Percentiles rank a stretch among this genome's conserved stretches.
Evolutionary conservation across 2,329 filamentous ascomycete genomes (phyloP).

Genomic region (Curvularia eragrostidis): DNA sequence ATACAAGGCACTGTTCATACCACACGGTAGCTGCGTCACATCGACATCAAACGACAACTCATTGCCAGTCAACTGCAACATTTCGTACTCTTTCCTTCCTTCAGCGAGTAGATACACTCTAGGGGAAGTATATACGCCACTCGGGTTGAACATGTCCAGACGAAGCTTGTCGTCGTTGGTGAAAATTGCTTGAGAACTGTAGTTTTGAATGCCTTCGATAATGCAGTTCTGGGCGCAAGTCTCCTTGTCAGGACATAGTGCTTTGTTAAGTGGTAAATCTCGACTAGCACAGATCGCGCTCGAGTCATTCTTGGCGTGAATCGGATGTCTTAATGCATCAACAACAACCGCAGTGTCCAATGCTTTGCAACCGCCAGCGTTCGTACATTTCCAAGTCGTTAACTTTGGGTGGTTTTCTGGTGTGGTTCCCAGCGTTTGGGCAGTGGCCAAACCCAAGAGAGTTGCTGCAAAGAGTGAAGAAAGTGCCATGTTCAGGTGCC

Average conservation of each 20-base stretch:
- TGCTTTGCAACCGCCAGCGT: constrained; percentile 56
- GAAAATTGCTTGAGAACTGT: constrained; percentile 61
- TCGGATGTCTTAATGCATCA: constrained; percentile 56
- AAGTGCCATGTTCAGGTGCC: background rate
- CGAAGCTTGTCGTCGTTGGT: constrained; percentile 58
- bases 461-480: constrained; percentile 30
- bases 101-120: constrained; percentile 69
- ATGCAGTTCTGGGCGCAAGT: constrained; percentile 64
- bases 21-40: constrained; percentile 52
- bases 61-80: constrained; percentile 69
- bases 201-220: constrained; percentile 62
- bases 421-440: constrained; percentile 40
- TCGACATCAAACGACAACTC: constrained; percentile 78
- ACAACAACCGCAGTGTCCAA: constrained; percentile 60
- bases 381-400: constrained; percentile 61
- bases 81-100: constrained; percentile 66
- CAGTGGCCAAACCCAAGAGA: constrained; percentile 36
- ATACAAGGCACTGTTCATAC: constrained; percentile 52
- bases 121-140: constrained; percentile 51
- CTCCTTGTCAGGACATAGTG: constrained; percentile 57
- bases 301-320: constrained; percentile 50
- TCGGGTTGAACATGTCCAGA: constrained; percentile 52
- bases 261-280: constrained; percentile 46
- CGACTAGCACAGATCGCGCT: constrained; percentile 43
- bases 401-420: constrained; percentile 60